These are phyloP conservation scores for Chamaecrista fasciculata DNA, from an alignment of 306 rosid species.

Conservation along the genomic window DNA sequence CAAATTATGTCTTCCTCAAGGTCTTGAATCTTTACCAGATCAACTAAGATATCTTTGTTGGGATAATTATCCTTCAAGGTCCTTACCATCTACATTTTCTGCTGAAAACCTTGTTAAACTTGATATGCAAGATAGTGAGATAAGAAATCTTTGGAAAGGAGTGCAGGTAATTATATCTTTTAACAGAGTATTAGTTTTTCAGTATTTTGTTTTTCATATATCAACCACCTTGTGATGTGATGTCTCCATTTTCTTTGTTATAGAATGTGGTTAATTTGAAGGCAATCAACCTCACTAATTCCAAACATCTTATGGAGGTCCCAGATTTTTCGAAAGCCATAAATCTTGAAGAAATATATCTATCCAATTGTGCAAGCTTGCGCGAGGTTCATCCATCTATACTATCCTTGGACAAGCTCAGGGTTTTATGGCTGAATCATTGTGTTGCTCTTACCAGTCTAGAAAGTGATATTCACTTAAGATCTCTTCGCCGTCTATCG, in stretches of 20 bases:
- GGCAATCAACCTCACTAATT: background rate
- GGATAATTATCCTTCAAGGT: background rate
- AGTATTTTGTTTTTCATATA: too few relatives aligned
- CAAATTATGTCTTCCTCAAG: background rate
- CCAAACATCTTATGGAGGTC: background rate
- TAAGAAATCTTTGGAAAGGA: background rate
- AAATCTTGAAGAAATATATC: background rate
- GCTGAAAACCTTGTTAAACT: background rate
- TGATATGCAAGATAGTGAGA: background rate
- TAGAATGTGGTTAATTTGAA: background rate
- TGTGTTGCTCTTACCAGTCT: background rate
- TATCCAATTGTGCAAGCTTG: background rate
- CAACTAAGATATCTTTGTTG: background rate
- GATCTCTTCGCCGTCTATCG: background rate
- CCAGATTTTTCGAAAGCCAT: background rate
- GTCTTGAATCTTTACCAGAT: background rate
- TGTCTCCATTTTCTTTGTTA: background rate
- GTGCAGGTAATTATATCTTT: background rate
- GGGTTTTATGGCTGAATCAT: background rate
- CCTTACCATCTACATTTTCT: background rate
- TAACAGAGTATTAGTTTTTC: background rate
- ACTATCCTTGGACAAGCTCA: background rate
- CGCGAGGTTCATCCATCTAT: background rate
- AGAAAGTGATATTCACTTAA: background rate
- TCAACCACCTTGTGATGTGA: background rate